Evolutionary conservation across 345 rosid species (phyloP).

Genomic region (Populus deltoides): DNA sequence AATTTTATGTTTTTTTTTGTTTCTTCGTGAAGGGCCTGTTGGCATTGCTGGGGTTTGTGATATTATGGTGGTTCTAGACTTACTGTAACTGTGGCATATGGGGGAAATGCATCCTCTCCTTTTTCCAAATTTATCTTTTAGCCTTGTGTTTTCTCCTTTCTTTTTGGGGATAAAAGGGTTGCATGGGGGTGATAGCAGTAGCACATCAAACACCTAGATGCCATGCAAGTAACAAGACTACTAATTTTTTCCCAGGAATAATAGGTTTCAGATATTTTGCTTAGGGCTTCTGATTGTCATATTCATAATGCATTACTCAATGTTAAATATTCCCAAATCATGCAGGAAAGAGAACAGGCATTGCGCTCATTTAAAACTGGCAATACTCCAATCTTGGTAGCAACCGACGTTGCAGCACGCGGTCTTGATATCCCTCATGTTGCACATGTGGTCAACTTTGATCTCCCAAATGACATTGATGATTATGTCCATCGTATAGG

Average conservation of each 20-base stretch:
- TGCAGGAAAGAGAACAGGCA: conserved; percentile 94
- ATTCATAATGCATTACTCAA: not conserved
- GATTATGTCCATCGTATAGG: conserved; percentile 98
- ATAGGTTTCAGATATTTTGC: too few species aligned
- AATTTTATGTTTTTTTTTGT: not conserved
- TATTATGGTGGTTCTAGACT: not conserved
- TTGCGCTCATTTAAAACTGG: conserved; percentile 84
- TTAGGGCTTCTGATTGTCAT: not conserved
- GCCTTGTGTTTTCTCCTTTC: not conserved
- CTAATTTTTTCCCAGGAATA: too few species aligned
- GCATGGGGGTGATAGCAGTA: not conserved
- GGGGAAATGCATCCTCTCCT: not conserved
- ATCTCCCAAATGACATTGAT: conserved; percentile 93
- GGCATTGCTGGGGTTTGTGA: not conserved
- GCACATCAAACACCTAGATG: not conserved
- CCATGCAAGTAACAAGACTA: not conserved
- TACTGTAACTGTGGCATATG: not conserved
- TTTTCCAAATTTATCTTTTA: not conserved
- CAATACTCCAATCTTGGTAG: conserved; percentile 84
- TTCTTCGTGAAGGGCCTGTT: not conserved
- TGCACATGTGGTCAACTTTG: conserved; percentile 91
- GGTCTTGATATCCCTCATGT: conserved; percentile 98
- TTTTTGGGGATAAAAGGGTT: not conserved
- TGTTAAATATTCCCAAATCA: not conserved
- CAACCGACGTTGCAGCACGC: conserved; percentile 93